phyloP scores from a whole-genome alignment of 164 flowering plant genomes.

The Liriodendron chinense region DNA sequence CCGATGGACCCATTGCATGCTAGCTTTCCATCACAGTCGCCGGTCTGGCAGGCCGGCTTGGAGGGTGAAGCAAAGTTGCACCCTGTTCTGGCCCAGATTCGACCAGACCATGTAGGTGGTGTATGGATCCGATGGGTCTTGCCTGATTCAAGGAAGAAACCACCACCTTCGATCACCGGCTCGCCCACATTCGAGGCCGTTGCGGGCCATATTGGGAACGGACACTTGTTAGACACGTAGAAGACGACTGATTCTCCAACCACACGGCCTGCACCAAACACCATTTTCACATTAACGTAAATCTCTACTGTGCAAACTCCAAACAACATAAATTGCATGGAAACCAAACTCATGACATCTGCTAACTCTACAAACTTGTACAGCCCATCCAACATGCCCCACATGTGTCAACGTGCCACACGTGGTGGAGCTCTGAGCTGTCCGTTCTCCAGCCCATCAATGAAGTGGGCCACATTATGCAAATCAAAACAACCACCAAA shows the following conservation, averaged over 20 bases:
- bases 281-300: no score
- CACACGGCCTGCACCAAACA: neutral
- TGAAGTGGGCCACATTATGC: no score
- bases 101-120: constrained; percentile 65
- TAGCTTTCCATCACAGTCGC: constrained; percentile 61
- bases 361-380: no score
- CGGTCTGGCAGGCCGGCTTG: constrained; percentile 57
- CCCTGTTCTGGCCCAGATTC: constrained; percentile 84
- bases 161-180: constrained; percentile 62
- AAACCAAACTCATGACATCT: no score
- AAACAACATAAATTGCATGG: no score
- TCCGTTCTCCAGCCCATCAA: no score
- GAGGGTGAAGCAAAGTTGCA: constrained; percentile 41
- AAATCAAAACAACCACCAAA: no score
- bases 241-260: constrained; percentile 35
- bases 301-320: no score
- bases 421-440: no score
- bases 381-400: no score
- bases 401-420: no score
- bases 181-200: constrained; percentile 70
- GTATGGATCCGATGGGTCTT: constrained; percentile 33
- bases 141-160: constrained; percentile 60
- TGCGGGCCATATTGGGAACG: constrained; percentile 88
- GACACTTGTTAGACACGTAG: constrained; percentile 65
- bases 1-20: constrained; percentile 63